A percentile compares a stretch with the other conserved stretches of the same genome.
These are phyloP conservation scores for Cyathus striatus DNA, from an alignment of 768 basidiomycete genomes.

Conservation along the genomic window DNA sequence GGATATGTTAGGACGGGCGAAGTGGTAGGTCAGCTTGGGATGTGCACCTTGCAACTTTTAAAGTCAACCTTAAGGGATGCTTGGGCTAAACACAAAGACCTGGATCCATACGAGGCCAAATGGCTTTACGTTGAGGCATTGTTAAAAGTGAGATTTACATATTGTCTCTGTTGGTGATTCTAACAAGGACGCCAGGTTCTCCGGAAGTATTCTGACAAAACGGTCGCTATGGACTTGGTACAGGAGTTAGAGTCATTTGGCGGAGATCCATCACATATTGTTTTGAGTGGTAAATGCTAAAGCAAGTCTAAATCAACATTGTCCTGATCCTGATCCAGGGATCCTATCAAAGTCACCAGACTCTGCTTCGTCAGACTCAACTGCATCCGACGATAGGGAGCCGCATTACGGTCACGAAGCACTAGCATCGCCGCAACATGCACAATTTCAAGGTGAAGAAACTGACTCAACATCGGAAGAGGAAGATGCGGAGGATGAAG, in stretches of 20 bases:
- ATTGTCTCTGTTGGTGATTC: not conserved
- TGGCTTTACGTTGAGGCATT: constrained; percentile 86
- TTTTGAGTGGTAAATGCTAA: constrained; percentile 52
- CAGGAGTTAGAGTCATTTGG: constrained; percentile 74
- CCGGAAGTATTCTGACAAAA: constrained; percentile 80
- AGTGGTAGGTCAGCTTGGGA: constrained; percentile 58
- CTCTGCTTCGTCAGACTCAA: constrained; percentile 66
- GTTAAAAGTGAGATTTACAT: constrained; percentile 75
- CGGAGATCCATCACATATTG: constrained; percentile 60
- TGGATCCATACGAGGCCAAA: constrained; percentile 77
- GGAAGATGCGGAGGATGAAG: constrained; percentile 46
- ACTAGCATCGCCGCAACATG: no score
- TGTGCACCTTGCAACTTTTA: not conserved
- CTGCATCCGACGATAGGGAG: constrained; percentile 39
- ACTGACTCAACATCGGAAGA: constrained; percentile 36
- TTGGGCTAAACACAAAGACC: constrained; percentile 89
- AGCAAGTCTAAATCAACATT: not conserved
- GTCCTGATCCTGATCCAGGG: constrained; percentile 20
- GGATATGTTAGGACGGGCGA: constrained; percentile 89
- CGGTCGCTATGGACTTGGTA: constrained; percentile 67
- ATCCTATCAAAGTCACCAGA: constrained; percentile 42
- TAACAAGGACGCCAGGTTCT: constrained; percentile 45
- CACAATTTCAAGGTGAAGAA: constrained; percentile 21
- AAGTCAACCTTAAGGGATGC: constrained; percentile 63
- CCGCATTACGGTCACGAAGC: not conserved